Evolutionary conservation across 2,329 filamentous ascomycete genomes (phyloP).

Genomic region (Intubia oerlemansii): DNA sequence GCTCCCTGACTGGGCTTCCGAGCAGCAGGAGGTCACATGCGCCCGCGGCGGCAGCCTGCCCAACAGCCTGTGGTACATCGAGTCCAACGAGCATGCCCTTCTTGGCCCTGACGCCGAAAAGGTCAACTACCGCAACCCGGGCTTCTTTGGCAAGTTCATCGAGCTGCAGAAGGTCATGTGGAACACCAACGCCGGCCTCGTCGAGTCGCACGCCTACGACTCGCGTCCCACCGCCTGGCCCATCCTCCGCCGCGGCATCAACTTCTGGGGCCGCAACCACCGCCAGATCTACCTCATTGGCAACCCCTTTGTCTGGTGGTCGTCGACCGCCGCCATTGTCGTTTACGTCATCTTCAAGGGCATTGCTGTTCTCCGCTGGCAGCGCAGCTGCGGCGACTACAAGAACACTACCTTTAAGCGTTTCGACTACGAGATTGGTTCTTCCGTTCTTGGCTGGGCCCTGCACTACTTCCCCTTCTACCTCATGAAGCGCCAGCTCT

Average conservation of each 20-base stretch:
- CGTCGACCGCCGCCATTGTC: constrained; percentile 54
- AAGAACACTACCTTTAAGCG: constrained; percentile 67
- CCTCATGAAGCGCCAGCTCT: constrained; percentile 93
- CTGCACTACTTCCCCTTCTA: constrained; percentile 99
- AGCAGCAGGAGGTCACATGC: constrained; percentile 98
- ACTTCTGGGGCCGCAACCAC: constrained; percentile 93
- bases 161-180: constrained; percentile 98
- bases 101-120: constrained; percentile 61
- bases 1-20: constrained; percentile 90
- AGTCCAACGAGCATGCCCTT: constrained; percentile 68
- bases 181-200: constrained; percentile 89
- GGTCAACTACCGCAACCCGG: constrained; percentile 86
- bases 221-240: constrained; percentile 90
- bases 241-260: constrained; percentile 79
- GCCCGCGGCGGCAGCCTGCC: constrained; percentile 77
- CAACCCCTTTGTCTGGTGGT: constrained; percentile 91
- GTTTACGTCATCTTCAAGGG: constrained; percentile 73
- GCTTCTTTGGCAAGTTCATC: constrained; percentile 95
- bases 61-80: constrained; percentile 94
- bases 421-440: constrained; percentile 93
- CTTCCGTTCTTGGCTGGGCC: constrained; percentile 78
- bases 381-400: constrained; percentile 82
- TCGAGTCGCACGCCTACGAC: constrained; percentile 95
- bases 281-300: constrained; percentile 93
- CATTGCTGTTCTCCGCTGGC: constrained; percentile 76